These are phyloP conservation scores for Fusarium sp. DNA, from an alignment of 2,329 filamentous ascomycete genomes.

Conservation along the genomic window DNA sequence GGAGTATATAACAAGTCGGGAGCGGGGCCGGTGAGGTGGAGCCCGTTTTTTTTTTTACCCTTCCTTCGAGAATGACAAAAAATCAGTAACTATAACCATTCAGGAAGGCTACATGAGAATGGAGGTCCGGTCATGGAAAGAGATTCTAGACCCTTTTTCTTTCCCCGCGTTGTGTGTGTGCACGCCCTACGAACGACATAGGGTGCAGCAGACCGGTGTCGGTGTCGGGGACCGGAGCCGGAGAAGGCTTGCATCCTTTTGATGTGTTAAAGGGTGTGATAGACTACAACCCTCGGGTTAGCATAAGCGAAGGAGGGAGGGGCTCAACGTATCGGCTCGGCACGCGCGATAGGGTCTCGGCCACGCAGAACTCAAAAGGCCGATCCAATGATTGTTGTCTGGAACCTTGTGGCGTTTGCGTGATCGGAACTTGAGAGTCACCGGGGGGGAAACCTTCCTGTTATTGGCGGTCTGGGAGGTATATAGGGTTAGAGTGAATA, in stretches of 20 bases:
- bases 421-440: constrained; percentile 19
- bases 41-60: neutral
- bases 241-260: neutral
- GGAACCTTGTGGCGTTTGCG: constrained; percentile 26
- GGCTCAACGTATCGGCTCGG: neutral
- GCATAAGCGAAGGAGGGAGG: neutral
- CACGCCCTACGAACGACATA: constrained; percentile 3
- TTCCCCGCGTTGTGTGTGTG: neutral
- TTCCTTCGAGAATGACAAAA: neutral
- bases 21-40: constrained; percentile 18
- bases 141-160: constrained; percentile 13
- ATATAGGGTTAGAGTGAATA: neutral
- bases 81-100: neutral
- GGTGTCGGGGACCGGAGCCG: constrained; percentile 12
- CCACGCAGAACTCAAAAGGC: neutral
- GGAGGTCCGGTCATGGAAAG: constrained; percentile 11
- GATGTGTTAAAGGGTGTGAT: neutral
- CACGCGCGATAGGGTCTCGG: neutral
- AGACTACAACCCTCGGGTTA: neutral
- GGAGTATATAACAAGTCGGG: constrained; percentile 13
- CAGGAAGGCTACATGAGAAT: constrained; percentile 15
- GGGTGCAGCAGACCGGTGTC: constrained; percentile 17
- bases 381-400: neutral
- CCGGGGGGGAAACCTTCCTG: neutral
- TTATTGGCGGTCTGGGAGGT: neutral